A percentile compares a stretch with the other conserved stretches of the same genome.
These are phyloP conservation scores for Rhodotorula sp. DNA, from an alignment of 1,284 basidiomycete genomes.

Conservation along the genomic window DNA sequence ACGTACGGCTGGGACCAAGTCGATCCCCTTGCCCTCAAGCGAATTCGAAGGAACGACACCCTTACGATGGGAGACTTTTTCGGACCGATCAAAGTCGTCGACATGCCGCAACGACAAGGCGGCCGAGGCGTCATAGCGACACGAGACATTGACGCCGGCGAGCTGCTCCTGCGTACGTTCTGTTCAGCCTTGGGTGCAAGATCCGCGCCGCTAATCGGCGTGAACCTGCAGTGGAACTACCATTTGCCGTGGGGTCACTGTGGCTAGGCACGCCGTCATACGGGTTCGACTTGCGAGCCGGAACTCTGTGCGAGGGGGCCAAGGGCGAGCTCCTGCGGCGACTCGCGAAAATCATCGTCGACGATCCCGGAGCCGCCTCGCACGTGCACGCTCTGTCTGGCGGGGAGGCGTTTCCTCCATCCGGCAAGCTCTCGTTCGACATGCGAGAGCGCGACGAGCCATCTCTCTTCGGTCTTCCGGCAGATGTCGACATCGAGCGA, in stretches of 20 bases:
- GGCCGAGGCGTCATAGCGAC: constrained; percentile 26
- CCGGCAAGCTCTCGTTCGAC: neutral
- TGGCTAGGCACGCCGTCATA: too few species aligned
- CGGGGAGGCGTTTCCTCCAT: neutral
- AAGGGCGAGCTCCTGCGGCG: neutral
- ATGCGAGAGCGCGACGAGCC: neutral
- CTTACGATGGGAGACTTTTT: constrained; percentile 11
- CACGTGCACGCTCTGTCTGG: constrained; percentile 14
- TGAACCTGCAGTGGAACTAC: constrained; percentile 8
- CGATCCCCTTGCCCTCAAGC: too few species aligned
- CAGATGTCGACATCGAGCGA: constrained; percentile 4
- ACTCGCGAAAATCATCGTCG: constrained; percentile 3
- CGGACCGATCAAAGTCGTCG: constrained; percentile 7
- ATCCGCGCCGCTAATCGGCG: too few species aligned
- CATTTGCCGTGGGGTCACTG: neutral
- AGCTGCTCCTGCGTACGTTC: constrained; percentile 20
- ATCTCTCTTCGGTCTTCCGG: neutral
- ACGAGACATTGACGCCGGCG: constrained; percentile 15
- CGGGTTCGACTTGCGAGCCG: neutral
- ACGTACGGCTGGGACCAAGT: neutral
- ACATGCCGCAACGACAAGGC: neutral
- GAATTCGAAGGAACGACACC: too few species aligned
- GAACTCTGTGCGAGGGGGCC: neutral
- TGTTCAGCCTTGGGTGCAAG: constrained; percentile 15
- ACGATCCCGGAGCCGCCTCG: constrained; percentile 4